Conservation (phyloP, 192 early-diverging fungal genomes). For the Umbelopsis sp. region DNA sequence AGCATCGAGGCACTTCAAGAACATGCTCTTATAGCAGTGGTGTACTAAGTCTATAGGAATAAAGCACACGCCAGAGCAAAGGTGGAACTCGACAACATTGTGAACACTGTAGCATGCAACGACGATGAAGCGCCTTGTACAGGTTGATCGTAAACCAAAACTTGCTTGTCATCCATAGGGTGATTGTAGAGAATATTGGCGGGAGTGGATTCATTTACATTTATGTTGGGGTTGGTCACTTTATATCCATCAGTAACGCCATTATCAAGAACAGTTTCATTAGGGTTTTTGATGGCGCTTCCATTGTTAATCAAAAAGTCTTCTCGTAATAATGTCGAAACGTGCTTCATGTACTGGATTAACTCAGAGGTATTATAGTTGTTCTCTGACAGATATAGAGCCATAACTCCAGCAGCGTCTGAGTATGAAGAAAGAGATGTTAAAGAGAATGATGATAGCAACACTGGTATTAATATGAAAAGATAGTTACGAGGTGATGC, state of each 20-base stretch:
- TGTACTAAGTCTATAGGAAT: slow-evolving; percentile 3
- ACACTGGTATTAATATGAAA: background rate
- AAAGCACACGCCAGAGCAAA: background rate
- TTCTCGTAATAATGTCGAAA: slow-evolving; percentile 23
- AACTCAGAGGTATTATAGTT: slow-evolving; percentile 34
- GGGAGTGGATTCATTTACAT: slow-evolving; percentile 3
- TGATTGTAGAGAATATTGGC: slow-evolving; percentile 31
- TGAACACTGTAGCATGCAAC: background rate
- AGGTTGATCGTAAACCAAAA: slow-evolving; percentile 26
- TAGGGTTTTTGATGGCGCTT: background rate
- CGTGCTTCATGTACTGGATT: slow-evolving; percentile 25
- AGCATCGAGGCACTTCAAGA: background rate
- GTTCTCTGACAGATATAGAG: slow-evolving; percentile 41
- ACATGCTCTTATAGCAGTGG: background rate
- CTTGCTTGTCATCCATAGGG: slow-evolving; percentile 19
- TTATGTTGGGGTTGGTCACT: background rate
- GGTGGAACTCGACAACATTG: background rate
- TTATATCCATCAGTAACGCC: slow-evolving; percentile 21
- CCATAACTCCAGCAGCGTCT: slow-evolving; percentile 56
- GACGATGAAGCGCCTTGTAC: slow-evolving; percentile 8
- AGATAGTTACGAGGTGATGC: slow-evolving; percentile 67
- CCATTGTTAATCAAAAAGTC: slow-evolving; percentile 32
- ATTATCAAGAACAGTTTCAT: slow-evolving; percentile 35
- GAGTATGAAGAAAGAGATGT: background rate
- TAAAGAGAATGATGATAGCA: background rate